phyloP scores from a whole-genome alignment of 2,329 filamentous ascomycete species.

The Periconia digitata region DNA sequence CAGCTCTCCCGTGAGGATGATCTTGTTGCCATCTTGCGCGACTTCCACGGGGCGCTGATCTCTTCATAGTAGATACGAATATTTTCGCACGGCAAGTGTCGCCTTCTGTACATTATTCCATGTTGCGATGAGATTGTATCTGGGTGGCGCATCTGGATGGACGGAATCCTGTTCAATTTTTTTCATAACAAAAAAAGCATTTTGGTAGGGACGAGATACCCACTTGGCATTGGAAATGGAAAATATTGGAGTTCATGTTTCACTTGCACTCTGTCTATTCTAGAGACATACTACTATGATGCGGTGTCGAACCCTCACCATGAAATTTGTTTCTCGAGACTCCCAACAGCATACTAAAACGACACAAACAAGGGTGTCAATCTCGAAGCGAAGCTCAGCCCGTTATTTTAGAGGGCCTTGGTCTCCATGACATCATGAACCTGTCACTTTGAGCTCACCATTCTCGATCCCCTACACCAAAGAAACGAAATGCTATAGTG shows the following conservation, averaged over 20 bases:
- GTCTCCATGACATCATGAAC: not conserved
- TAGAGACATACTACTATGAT: not conserved
- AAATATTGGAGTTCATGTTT: not conserved
- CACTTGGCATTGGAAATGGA: not conserved
- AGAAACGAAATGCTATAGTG: not conserved
- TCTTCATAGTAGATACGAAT: conserved; percentile 10
- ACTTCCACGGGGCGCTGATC: conserved; percentile 50
- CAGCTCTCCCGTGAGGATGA: conserved; percentile 84
- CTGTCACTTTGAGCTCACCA: not conserved
- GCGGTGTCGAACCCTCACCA: too few species aligned
- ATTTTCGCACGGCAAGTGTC: not conserved
- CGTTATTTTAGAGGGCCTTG: too few species aligned
- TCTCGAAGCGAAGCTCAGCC: too few species aligned
- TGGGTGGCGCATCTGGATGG: not conserved
- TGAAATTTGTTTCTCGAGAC: not conserved
- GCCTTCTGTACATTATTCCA: not conserved
- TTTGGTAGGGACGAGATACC: conserved; percentile 2
- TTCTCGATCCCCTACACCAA: not conserved
- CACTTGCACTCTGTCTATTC: not conserved
- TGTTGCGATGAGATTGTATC: not conserved
- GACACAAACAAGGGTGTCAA: too few species aligned
- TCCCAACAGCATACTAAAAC: not conserved
- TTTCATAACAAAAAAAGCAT: not conserved
- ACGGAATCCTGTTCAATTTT: not conserved
- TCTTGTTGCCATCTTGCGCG: conserved; percentile 77